Evolutionary conservation across 2,329 filamentous ascomycete genomes (phyloP).

Genomic region (Penicillium sp.): DNA sequence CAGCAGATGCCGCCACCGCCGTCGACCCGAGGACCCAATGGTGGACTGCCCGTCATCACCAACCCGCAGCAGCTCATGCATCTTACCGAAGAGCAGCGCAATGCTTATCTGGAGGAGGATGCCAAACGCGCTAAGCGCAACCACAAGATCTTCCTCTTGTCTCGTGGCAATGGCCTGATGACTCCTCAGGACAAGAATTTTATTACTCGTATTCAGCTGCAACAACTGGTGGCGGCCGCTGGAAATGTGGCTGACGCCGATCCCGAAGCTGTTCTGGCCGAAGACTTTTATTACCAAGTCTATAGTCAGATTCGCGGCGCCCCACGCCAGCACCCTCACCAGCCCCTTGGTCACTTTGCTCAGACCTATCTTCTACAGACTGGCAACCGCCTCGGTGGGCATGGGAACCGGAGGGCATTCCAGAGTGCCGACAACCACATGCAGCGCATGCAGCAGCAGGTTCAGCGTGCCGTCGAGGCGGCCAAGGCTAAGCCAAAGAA

Average conservation of each 20-base stretch:
- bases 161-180: slow-evolving; percentile 95
- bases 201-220: slow-evolving; percentile 94
- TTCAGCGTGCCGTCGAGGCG: slow-evolving; percentile 93
- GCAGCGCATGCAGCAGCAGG: slow-evolving; percentile 98
- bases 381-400: slow-evolving; percentile 73
- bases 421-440: slow-evolving; percentile 93
- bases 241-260: slow-evolving; percentile 81
- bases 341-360: slow-evolving; percentile 92
- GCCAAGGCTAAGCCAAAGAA: slow-evolving; percentile 98
- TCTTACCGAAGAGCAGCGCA: slow-evolving; percentile 80
- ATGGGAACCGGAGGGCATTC: slow-evolving; percentile 67
- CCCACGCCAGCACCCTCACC: slow-evolving; percentile 85
- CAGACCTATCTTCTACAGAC: slow-evolving; percentile 98
- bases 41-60: slow-evolving; percentile 57
- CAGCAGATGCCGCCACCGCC: slow-evolving; percentile 39
- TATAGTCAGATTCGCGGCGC: slow-evolving; percentile 91
- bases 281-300: slow-evolving; percentile 99
- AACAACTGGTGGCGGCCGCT: slow-evolving; percentile 91
- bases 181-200: slow-evolving; percentile 99
- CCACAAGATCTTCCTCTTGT: slow-evolving; percentile 93
- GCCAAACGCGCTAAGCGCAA: slow-evolving; percentile 95
- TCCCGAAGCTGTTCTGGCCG: slow-evolving; percentile 76
- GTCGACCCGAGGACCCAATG: slow-evolving; percentile 36
- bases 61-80: slow-evolving; percentile 74
- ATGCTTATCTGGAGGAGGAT: slow-evolving; percentile 83